Conservation (phyloP, 192 early-diverging fungal species). For the Entophlyctis luteolus region DNA sequence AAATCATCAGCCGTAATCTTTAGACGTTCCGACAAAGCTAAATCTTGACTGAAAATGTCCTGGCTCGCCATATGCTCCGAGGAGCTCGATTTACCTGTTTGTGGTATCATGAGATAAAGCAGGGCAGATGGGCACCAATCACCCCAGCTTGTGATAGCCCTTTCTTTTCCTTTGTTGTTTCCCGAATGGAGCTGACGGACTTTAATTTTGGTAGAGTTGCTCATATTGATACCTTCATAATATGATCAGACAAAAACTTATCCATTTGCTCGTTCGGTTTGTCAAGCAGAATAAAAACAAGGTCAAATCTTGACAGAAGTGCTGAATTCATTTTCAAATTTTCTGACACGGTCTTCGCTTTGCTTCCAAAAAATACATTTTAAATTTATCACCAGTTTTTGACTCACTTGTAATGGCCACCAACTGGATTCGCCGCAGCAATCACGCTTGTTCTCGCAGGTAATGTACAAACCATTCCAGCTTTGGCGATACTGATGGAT, state of each 20-base stretch:
- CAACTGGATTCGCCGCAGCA: conserved; percentile 79
- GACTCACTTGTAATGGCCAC: conserved; percentile 74
- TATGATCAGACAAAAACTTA: conserved; percentile 71
- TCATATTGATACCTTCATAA: conserved; percentile 59
- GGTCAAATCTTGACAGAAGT: conserved; percentile 75
- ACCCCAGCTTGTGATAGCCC: not conserved
- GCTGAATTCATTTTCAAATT: conserved; percentile 75
- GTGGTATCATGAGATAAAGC: not conserved
- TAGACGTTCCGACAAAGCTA: conserved; percentile 41
- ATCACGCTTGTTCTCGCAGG: conserved; percentile 75
- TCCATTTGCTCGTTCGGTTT: conserved; percentile 77
- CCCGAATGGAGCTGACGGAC: conserved; percentile 38
- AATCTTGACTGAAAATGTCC: not conserved
- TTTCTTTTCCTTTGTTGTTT: conserved; percentile 18
- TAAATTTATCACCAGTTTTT: not conserved
- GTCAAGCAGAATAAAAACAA: conserved; percentile 80
- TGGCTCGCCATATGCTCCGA: not conserved
- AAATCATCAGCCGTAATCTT: conserved; percentile 50
- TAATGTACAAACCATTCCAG: conserved; percentile 74
- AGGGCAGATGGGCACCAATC: not conserved
- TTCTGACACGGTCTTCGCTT: conserved; percentile 74
- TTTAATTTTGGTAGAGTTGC: too few relatives aligned
- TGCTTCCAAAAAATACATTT: conserved; percentile 25
- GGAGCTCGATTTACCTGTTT: not conserved
- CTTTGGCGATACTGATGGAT: conserved; percentile 75